Evolutionary conservation across 2,329 filamentous ascomycete genomes (phyloP).

Genomic region (Fusarium concolor): DNA sequence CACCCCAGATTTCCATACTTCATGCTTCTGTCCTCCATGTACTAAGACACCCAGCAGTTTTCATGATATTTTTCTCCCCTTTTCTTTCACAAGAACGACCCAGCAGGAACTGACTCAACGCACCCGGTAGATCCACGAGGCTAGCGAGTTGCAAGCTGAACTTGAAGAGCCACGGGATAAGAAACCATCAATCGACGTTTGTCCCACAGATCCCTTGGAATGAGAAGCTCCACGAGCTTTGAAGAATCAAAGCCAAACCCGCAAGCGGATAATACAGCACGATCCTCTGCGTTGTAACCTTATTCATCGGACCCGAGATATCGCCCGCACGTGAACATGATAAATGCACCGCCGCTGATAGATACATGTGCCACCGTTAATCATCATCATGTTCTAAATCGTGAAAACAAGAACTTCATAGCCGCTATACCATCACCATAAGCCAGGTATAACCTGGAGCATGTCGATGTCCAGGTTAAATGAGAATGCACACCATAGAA

Average conservation of each 20-base stretch:
- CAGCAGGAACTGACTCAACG: not conserved
- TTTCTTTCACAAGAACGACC: not conserved
- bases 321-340: not conserved
- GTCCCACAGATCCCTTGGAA: slow-evolving; percentile 1
- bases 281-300: not conserved
- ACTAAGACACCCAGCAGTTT: not conserved
- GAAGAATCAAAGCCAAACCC: not conserved
- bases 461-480: not conserved
- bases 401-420: slow-evolving; percentile 23
- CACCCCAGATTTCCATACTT: not conserved
- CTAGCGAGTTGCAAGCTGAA: slow-evolving; percentile 21
- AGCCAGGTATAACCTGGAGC: not conserved
- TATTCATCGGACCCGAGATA: not conserved
- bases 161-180: slow-evolving; percentile 8
- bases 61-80: not conserved
- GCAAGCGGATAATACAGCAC: not conserved
- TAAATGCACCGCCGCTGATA: slow-evolving; percentile 3
- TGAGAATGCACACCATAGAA: not conserved
- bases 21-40: not conserved
- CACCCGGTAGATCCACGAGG: not conserved
- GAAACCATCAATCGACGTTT: not conserved
- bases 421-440: not conserved
- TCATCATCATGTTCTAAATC: slow-evolving; percentile 32
- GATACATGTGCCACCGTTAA: slow-evolving; percentile 17
- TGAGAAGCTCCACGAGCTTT: not conserved